These are phyloP conservation scores for Chalciporus piperatus DNA, from an alignment of 768 basidiomycete species.

Conservation along the genomic window DNA sequence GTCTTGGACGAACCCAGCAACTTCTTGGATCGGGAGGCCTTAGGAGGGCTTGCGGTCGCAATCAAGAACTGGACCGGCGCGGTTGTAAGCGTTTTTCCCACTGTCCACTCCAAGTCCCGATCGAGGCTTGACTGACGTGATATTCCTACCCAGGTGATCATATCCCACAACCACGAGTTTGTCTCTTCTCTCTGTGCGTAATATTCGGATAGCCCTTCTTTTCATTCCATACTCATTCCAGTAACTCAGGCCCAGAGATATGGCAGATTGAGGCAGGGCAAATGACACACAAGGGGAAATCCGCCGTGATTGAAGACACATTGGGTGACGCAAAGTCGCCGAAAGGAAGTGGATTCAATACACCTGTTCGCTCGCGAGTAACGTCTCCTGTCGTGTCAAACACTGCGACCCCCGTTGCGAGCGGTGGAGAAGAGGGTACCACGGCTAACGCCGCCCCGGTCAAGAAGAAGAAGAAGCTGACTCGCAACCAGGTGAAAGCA, in stretches of 20 bases:
- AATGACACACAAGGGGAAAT: conserved; percentile 86
- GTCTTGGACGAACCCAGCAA: conserved; percentile 91
- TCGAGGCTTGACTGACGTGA: conserved; percentile 16
- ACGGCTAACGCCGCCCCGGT: conserved; percentile 36
- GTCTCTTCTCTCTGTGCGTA: conserved; percentile 75
- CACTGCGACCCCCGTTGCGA: conserved; percentile 71
- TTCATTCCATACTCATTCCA: conserved; percentile 15
- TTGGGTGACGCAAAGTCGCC: conserved; percentile 69
- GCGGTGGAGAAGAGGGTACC: conserved; percentile 66
- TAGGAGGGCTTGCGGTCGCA: conserved; percentile 92
- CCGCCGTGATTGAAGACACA: conserved; percentile 78
- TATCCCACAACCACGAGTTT: conserved; percentile 93
- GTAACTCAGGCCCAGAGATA: conserved; percentile 73
- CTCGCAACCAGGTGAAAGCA: conserved; percentile 86
- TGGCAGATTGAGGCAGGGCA: conserved; percentile 90
- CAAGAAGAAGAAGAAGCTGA: conserved; percentile 88
- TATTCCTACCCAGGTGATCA: conserved; percentile 65
- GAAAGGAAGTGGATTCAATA: conserved; percentile 68
- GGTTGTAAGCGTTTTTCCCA: conserved; percentile 50
- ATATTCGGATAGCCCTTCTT: conserved; percentile 11
- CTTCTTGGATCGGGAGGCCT: conserved; percentile 94
- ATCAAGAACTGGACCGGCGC: conserved; percentile 95
- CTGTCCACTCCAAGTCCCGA: conserved; percentile 13
- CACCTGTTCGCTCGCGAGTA: conserved; percentile 66
- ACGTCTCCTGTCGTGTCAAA: conserved; percentile 70